phyloP scores from a whole-genome alignment of 225 moss, liverwort and hornwort genomes.

The Physcomitrium patens region DNA sequence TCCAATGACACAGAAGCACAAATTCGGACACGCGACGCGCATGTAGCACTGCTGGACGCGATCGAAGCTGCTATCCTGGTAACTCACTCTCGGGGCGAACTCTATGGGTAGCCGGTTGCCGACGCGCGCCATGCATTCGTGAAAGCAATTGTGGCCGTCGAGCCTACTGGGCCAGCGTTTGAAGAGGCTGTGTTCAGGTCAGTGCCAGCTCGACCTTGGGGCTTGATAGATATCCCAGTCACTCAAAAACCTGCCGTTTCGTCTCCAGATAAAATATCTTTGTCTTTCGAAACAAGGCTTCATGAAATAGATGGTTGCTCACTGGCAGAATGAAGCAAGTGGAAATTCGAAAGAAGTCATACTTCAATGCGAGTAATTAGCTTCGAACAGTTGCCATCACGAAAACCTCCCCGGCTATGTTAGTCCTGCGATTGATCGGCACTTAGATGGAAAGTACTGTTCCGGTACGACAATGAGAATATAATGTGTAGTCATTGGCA shows the following conservation, averaged over 20 bases:
- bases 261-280: constrained; percentile 9
- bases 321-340: no score
- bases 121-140: constrained; percentile 37
- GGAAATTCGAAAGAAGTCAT: no score
- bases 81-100: constrained; percentile 35
- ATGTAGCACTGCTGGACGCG: constrained; percentile 30
- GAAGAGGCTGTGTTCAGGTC: not conserved
- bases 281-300: no score
- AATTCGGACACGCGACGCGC: constrained; percentile 13
- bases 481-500: no score
- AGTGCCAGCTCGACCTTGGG: constrained; percentile 27
- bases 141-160: constrained; percentile 33
- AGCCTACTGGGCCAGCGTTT: constrained; percentile 37
- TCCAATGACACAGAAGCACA: constrained; percentile 33
- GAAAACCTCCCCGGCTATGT: no score
- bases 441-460: no score
- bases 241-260: constrained; percentile 19
- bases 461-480: no score
- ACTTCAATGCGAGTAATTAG: no score
- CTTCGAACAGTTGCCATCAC: no score
- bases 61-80: constrained; percentile 33
- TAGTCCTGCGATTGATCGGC: no score
- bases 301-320: no score
- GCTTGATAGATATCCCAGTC: constrained; percentile 33
- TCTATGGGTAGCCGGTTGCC: constrained; percentile 28